Base-by-base conservation (phyloP, 2,329 filamentous ascomycete genomes). In the Lasiodiplodia theobromae region DNA sequence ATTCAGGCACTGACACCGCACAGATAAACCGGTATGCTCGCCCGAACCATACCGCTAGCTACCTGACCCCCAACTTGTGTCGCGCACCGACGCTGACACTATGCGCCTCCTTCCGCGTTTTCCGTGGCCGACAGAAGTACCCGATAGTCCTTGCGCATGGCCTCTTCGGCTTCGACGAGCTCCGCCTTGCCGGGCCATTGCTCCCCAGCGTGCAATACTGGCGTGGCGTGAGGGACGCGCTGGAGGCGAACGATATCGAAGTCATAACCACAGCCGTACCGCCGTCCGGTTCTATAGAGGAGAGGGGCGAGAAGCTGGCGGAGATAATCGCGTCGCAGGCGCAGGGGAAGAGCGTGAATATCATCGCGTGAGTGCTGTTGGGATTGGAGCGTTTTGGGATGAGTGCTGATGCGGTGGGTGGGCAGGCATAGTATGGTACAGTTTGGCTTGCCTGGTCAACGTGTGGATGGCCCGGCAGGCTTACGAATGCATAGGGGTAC, bases 101-200 rank as follows among this genome's bases (percentile, higher is more conserved):
- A 8, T 12, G 16, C n/a, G 23, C 52, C 23, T 18, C 14, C 86
- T 84, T 34, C 51, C 37, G 74, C 52, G 40, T 8, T 28, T n/a
- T 8, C 21, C 18, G 57, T 49, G n/a, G 18, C 60, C 56, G 54
- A 40, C 53, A 79, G 52, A 86, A 86, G 74, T 76, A 89, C 72
- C 86, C 87, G 2, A 85, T 90, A 65, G 84, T 90, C 60, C 85
- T 90, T 11, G 88, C 88, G 4, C 88, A 90, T 77, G 88, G 88
- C n/a, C 81, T 90, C 12, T 79, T 90, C 23, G 88, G 88, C n/a
- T 90, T 90, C 75, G 86, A 89, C 71, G 87, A 90, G 74, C 76
- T 90, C 11, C 86, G 82, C 18, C 79, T 88, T 5, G 86, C 82
- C 2, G 87, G 87, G 0, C 77, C 77, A 14, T 79, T 81, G 47